A percentile compares a stretch with the other conserved stretches of the same genome.
phyloP scores from a whole-genome alignment of 108 stramenopile genomes.

The Cyclotella distinguenda region DNA sequence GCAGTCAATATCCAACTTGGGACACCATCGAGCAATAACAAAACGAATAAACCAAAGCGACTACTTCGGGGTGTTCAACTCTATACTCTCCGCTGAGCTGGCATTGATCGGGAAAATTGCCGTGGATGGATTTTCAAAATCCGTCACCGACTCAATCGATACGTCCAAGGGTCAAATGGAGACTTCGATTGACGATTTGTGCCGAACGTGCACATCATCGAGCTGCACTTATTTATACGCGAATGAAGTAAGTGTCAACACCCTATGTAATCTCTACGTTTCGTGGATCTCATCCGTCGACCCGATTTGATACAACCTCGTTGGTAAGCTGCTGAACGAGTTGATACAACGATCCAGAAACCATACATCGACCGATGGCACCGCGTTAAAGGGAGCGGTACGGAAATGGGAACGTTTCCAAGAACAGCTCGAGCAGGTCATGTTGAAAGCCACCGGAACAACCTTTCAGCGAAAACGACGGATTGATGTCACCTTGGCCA shows the following conservation, averaged over 20 bases:
- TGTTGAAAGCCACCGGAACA: conserved; percentile 57
- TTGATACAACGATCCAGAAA: conserved; percentile 22
- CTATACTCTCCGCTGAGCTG: conserved; percentile 77
- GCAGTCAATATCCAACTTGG: conserved; percentile 71
- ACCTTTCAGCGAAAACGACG: conserved; percentile 76
- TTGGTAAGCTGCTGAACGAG: conserved; percentile 12
- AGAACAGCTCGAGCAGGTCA: conserved; percentile 71
- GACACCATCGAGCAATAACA: conserved; percentile 85
- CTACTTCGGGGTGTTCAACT: conserved; percentile 82
- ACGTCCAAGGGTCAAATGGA: conserved; percentile 40
- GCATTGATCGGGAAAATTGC: conserved; percentile 57
- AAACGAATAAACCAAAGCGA: conserved; percentile 84
- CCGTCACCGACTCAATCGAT: conserved; percentile 28
- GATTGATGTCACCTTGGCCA: conserved; percentile 73
- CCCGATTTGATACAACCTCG: too few species aligned
- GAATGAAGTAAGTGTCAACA: conserved; percentile 47
- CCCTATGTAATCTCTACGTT: neutral
- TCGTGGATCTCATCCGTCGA: too few species aligned
- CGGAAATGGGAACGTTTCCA: conserved; percentile 76
- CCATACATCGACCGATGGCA: conserved; percentile 1
- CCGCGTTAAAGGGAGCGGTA: conserved; percentile 39
- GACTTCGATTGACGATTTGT: conserved; percentile 60
- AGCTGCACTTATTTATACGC: conserved; percentile 83
- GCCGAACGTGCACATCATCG: conserved; percentile 76
- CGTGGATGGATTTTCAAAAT: conserved; percentile 50